phyloP scores from a whole-genome alignment of 140 eudicot species.

The Anethum foeniculum region DNA sequence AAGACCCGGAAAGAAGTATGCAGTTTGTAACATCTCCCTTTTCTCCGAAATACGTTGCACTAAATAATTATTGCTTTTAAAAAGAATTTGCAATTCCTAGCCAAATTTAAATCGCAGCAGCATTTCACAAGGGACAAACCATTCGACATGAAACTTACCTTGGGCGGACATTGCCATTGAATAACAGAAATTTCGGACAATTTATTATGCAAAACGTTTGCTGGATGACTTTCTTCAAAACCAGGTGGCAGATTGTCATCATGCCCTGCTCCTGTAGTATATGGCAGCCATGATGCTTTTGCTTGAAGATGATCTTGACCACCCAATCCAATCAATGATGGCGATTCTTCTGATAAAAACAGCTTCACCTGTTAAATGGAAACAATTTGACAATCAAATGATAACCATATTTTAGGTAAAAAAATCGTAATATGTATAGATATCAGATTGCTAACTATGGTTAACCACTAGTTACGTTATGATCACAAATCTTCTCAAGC shows the following conservation, averaged over 20 bases:
- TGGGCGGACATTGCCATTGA: conserved; percentile 69
- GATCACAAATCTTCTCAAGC: not conserved
- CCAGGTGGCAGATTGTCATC: conserved; percentile 90
- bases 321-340: conserved; percentile 62
- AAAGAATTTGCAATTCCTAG: not conserved
- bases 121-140: not conserved
- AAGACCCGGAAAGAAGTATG: not conserved
- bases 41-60: not conserved
- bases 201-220: conserved; percentile 35
- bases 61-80: not conserved
- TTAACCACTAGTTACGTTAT: not conserved
- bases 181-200: conserved; percentile 57
- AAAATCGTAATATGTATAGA: not conserved
- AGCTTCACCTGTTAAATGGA: conserved; percentile 54
- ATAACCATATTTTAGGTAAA: not conserved
- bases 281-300: conserved; percentile 45
- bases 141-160: conserved; percentile 38
- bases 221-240: conserved; percentile 67
- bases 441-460: not conserved
- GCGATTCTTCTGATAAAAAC: conserved; percentile 70
- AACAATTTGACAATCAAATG: conserved; percentile 10
- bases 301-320: conserved; percentile 83
- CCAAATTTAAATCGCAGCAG: not conserved
- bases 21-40: not conserved
- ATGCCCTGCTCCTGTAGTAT: conserved; percentile 31